Evolutionary conservation across 495 filamentous ascomycete genomes (phyloP), one percentile per base, ranked within the genome.

Genomic region (Cudoniella acicularis): DNA sequence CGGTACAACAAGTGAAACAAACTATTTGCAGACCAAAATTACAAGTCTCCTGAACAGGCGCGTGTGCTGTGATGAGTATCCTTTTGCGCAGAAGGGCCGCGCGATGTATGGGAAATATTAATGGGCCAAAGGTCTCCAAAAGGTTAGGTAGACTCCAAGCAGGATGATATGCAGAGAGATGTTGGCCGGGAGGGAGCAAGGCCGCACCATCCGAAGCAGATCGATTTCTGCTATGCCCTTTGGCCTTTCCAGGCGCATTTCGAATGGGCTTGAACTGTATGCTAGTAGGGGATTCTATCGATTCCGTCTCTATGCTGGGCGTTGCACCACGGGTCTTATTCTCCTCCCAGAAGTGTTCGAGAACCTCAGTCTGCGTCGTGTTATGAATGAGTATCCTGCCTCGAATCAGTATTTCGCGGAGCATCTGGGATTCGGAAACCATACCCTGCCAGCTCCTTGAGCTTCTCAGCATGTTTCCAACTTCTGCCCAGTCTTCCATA

Each of bases 51-150:
- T 91, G 86, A 16, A 98, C 91, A 2, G 94, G 94, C 13, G 92
- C 88, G 67, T 91, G 84, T 11, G 82, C 82, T 27, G 94, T 83
- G 60, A 98, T 84, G 48, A 98, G 75, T 51, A 98, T 90, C 51
- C 94, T 82, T 70, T 95, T 93, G 42, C 94, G 85, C 49, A 95
- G 71, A 27, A 98, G 72, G 1, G 93, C 90, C n/a, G 91, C 92
- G 63, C 92, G 83, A 60, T 96, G 88, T 36, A 98, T 77, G 0
- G 94, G 91, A 67, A 95, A 98, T 18, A 97, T 80, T 48, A 98
- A 74, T 0, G 94, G 94, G 0, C 94, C 94, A 69, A 97, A 95
- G 10, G 80, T 82, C 54, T 93, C 87, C 27, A 96, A 73, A 47
- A 95, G 83, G 26, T 78, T 77, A 1, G 84, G 79, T 52, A 98